Conservation (phyloP, 2,329 filamentous ascomycete genomes). For the Xylariales sp. region DNA sequence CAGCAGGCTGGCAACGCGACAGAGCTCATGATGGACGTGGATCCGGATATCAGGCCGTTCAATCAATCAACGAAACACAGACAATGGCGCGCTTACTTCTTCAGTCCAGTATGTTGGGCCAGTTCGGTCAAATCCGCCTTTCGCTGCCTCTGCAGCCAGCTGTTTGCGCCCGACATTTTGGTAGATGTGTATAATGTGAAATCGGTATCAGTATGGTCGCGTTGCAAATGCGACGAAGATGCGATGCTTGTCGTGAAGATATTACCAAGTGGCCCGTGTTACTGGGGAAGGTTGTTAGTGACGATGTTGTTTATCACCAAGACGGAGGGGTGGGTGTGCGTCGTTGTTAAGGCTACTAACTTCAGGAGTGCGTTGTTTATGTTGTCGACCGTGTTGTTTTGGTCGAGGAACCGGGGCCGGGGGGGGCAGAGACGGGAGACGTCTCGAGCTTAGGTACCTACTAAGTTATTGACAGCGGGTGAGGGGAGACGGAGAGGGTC, state of each 20-base stretch:
- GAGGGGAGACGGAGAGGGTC: no score
- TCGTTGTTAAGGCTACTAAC: conserved; percentile 16
- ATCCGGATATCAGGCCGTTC: no score
- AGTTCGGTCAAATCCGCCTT: conserved; percentile 75
- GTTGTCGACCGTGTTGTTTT: conserved; percentile 22
- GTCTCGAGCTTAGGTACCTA: neutral
- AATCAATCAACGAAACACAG: no score
- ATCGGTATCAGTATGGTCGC: conserved; percentile 27
- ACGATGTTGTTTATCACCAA: conserved; percentile 3
- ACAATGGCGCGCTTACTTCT: conserved; percentile 62
- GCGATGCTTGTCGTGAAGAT: conserved; percentile 18
- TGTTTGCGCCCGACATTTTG: conserved; percentile 60
- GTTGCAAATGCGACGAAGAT: conserved; percentile 27
- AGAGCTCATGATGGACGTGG: no score
- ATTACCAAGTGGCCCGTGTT: conserved; percentile 17
- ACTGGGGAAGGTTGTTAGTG: conserved; percentile 8
- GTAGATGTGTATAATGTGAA: conserved; percentile 17
- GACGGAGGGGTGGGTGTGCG: conserved; percentile 9
- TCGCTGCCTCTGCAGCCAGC: conserved; percentile 76
- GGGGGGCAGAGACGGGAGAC: neutral
- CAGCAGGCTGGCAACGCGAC: no score
- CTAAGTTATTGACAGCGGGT: no score
- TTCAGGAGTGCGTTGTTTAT: conserved; percentile 28
- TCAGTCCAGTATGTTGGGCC: conserved; percentile 64
- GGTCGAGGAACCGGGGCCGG: neutral